Conservation (phyloP, 179 eudicot species). For the Beta lomatogona region DNA sequence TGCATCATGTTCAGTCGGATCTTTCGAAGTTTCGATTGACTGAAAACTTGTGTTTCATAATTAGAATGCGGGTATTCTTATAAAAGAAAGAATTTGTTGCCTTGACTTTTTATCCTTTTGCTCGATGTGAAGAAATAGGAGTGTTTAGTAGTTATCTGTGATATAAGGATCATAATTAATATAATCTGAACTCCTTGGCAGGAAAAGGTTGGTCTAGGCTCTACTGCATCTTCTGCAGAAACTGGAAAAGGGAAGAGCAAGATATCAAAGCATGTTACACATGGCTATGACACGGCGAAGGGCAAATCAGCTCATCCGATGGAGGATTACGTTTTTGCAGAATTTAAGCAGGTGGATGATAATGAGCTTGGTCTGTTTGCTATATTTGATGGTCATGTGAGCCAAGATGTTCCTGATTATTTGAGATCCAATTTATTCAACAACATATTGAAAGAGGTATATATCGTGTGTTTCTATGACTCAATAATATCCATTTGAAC, state of each 20-base stretch:
- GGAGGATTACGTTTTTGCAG: conserved; percentile 84
- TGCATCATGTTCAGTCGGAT: too few species aligned
- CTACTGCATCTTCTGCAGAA: conserved; percentile 33
- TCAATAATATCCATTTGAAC: neutral
- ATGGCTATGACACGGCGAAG: conserved; percentile 49
- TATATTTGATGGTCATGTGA: conserved; percentile 74
- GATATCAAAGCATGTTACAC: conserved; percentile 42
- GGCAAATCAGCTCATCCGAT: conserved; percentile 75
- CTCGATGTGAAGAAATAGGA: neutral
- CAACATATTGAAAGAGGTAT: conserved; percentile 72
- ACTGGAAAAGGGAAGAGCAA: conserved; percentile 48
- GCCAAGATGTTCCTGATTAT: conserved; percentile 68
- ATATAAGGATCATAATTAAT: neutral
- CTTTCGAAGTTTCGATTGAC: too few species aligned
- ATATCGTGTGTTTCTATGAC: neutral
- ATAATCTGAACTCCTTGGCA: conserved; percentile 11
- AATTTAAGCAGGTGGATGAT: conserved; percentile 46
- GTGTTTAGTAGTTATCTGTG: too few species aligned
- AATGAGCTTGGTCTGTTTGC: conserved; percentile 85
- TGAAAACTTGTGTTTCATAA: too few species aligned
- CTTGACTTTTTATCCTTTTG: neutral
- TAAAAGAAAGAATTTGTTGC: neutral
- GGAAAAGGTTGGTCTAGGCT: conserved; percentile 48
- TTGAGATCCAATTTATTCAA: conserved; percentile 58
- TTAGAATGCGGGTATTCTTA: too few species aligned